Conservation (phyloP, 1,284 basidiomycete genomes). For the Peniophora sp. region DNA sequence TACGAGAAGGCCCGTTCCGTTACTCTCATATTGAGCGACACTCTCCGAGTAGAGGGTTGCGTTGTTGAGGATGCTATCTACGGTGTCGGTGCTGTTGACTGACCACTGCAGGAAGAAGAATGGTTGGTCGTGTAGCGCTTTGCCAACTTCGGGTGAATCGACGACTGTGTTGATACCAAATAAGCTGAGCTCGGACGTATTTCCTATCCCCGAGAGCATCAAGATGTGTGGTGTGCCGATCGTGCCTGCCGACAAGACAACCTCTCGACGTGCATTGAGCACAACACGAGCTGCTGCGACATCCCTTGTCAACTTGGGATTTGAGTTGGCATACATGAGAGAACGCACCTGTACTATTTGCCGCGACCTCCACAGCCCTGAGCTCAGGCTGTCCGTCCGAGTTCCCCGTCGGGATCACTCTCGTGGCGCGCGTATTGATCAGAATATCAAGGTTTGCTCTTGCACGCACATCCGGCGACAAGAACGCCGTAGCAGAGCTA, state of each 20-base stretch:
- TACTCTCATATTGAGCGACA: not conserved
- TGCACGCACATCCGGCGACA: not conserved
- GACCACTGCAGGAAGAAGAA: not conserved
- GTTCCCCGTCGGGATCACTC: conserved; percentile 1
- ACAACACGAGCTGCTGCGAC: conserved; percentile 9
- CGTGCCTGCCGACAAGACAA: conserved; percentile 35
- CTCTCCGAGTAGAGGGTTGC: not conserved
- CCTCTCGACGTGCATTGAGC: conserved; percentile 26
- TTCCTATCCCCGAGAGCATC: conserved; percentile 28
- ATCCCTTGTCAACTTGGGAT: not conserved
- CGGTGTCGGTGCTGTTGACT: not conserved
- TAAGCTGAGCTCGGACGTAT: conserved; percentile 17
- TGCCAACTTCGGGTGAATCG: conserved; percentile 26
- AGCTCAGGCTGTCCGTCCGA: not conserved
- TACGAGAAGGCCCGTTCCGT: not conserved
- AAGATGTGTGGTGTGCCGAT: conserved; percentile 35
- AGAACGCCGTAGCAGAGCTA: not conserved
- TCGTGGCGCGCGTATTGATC: conserved; percentile 8
- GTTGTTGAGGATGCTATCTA: not conserved
- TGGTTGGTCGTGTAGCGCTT: conserved; percentile 29
- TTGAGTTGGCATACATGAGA: not conserved
- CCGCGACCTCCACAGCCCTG: not conserved
- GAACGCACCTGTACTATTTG: not conserved
- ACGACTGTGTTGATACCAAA: conserved; percentile 21
- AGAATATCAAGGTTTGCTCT: conserved; percentile 10